phyloP scores from a whole-genome alignment of 306 rosid genomes.

The Rosa lucieae region DNA sequence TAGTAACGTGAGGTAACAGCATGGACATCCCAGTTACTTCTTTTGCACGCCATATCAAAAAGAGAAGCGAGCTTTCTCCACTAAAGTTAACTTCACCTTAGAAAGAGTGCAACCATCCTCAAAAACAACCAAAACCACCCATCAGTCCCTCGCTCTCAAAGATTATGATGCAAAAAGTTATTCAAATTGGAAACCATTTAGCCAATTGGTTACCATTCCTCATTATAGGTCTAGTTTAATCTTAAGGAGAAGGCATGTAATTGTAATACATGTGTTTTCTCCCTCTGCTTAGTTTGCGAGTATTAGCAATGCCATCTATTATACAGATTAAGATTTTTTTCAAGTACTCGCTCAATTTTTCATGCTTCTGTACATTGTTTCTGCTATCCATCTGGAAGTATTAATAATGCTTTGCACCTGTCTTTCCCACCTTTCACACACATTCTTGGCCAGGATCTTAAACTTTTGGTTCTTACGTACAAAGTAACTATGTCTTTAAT shows the following conservation, averaged over 20 bases:
- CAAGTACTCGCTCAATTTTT: background rate
- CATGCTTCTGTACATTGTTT: background rate
- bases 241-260: background rate
- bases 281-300: background rate
- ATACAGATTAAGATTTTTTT: conserved; percentile 3
- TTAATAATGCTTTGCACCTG: background rate
- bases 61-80: background rate
- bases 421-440: background rate
- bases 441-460: background rate
- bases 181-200: background rate
- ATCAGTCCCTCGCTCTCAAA: background rate
- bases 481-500: conserved; percentile 18
- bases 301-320: background rate
- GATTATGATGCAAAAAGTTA: background rate
- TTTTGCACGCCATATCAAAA: background rate
- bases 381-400: background rate
- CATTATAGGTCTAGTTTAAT: background rate
- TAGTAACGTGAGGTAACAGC: background rate
- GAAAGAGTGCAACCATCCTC: background rate
- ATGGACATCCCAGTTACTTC: background rate
- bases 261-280: background rate
- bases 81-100: background rate
- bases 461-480: conserved; percentile 13
- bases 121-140: background rate
- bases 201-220: background rate